Evolutionary conservation across 2,329 filamentous ascomycete genomes (phyloP).

Genomic region (Ophiognomonia clavigignenti-juglandacearum): DNA sequence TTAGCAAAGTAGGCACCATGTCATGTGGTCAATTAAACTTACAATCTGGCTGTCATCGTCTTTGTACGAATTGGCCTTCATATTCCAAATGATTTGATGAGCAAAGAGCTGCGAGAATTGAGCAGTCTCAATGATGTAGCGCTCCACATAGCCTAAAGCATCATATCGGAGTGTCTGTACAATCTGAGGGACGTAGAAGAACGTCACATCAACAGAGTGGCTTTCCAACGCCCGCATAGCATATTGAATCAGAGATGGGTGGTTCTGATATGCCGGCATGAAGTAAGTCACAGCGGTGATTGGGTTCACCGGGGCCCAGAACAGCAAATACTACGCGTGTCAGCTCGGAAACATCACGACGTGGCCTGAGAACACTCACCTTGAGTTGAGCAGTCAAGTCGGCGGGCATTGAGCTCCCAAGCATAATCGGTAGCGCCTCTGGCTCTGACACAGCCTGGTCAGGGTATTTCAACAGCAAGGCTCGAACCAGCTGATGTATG

Average conservation of each 20-base stretch:
- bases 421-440: slow-evolving; percentile 75
- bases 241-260: slow-evolving; percentile 93
- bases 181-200: slow-evolving; percentile 98
- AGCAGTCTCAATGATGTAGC: slow-evolving; percentile 94
- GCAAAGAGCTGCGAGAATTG: slow-evolving; percentile 98
- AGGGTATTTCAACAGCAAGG: slow-evolving; percentile 75
- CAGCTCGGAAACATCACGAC: slow-evolving; percentile 20
- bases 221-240: slow-evolving; percentile 92
- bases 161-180: slow-evolving; percentile 95
- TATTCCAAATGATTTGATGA: slow-evolving; percentile 99
- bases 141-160: slow-evolving; percentile 85
- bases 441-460: slow-evolving; percentile 77
- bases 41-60: slow-evolving; percentile 87
- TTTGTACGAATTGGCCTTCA: slow-evolving; percentile 98
- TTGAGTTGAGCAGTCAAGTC: slow-evolving; percentile 85
- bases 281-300: slow-evolving; percentile 93
- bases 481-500: slow-evolving; percentile 71
- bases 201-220: slow-evolving; percentile 93
- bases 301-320: slow-evolving; percentile 89
- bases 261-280: slow-evolving; percentile 81
- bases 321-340: slow-evolving; percentile 68
- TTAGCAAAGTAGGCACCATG: slow-evolving; percentile 17
- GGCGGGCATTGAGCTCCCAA: slow-evolving; percentile 68
- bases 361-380: slow-evolving; percentile 36
- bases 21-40: slow-evolving; percentile 16